Evolutionary conservation across 2,329 filamentous ascomycete species (phyloP), one percentile per base, ranked within the genome.

Genomic region (Hypocreales sp.): DNA sequence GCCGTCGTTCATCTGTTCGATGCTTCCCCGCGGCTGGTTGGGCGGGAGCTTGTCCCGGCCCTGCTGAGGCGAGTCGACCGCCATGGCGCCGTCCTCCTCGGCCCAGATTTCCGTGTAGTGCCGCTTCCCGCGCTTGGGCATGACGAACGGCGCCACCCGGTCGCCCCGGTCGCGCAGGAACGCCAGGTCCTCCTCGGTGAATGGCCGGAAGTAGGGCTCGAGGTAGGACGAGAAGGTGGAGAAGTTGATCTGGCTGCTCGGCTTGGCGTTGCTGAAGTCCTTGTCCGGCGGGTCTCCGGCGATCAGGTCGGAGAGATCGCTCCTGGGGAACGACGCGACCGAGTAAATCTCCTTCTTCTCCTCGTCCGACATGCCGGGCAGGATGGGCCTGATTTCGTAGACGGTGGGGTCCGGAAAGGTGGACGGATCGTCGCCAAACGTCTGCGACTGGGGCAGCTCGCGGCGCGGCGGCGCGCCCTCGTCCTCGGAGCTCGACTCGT

Each of bases 241-340:
- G 38, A 90, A 90, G 48, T 80, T 86, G 49, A 95, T 90, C 58
- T 98, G 90, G 42, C 87, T 92, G 13, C 77, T 76, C 5, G 87
- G 84, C 48, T 95, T 98, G 19, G 83, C 79, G 46, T 73, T 92
- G 47, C 82, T 94, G 45, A 94, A 95, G 56, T 98, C 90, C 48
- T 82, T 84, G 51, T 95, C 86, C 2, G 90, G 87, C 2, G 86
- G 80, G 21, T 79, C 75, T 25, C 90, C 90, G 8, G 87, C 79
- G 36, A 92, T 92, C 39, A 90, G 62, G 45, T 94, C 77, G 31
- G 74, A 66, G 7, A 98, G 64, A 44, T 94, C 81, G 36, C 70
- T 77, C 28, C 66, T 67, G 1, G 90, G 90, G 46, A 90, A 98
- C 10, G 70, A 64, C 5, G 79, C 74, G 11, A 98, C 90, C 7